phyloP scores from a whole-genome alignment of 2,329 filamentous ascomycete genomes.

The Aspergillus terreus region DNA sequence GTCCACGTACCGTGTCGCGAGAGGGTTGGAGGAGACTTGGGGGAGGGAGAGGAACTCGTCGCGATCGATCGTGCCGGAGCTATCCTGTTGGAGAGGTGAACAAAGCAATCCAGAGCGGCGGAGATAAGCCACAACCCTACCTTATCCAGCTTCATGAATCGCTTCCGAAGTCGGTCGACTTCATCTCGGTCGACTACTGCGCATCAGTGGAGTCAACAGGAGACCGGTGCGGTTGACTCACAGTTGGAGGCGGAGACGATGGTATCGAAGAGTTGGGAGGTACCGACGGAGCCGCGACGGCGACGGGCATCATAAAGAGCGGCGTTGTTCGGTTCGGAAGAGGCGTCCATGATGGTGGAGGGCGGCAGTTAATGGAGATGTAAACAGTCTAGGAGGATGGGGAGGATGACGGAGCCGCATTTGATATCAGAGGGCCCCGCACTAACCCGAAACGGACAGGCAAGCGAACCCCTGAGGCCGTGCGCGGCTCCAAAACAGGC shows the following conservation, averaged over 20 bases:
- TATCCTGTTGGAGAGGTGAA: constrained; percentile 61
- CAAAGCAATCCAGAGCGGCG: background rate
- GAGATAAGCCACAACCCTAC: constrained; percentile 43
- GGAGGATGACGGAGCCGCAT: constrained; percentile 15
- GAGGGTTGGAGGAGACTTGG: constrained; percentile 95
- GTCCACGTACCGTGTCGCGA: constrained; percentile 76
- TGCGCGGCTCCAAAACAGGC: constrained; percentile 41
- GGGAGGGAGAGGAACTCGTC: constrained; percentile 97
- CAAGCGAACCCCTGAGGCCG: constrained; percentile 44
- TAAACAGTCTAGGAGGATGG: constrained; percentile 1
- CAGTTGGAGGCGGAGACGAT: constrained; percentile 97
- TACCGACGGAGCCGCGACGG: constrained; percentile 45
- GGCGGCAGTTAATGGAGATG: constrained; percentile 1
- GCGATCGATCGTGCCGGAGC: constrained; percentile 96
- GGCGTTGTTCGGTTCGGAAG: constrained; percentile 39
- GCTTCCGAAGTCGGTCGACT: constrained; percentile 89
- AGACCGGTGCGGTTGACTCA: constrained; percentile 43
- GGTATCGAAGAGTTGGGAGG: constrained; percentile 76
- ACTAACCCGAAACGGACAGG: constrained; percentile 37
- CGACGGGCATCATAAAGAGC: constrained; percentile 43
- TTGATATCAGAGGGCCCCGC: constrained; percentile 43
- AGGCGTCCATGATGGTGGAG: constrained; percentile 27
- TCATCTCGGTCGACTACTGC: constrained; percentile 90
- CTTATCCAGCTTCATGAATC: constrained; percentile 99
- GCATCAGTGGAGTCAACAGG: background rate